Evolutionary conservation across 1,284 basidiomycete genomes (phyloP).

Genomic region (Anthracocystis walkeri): DNA sequence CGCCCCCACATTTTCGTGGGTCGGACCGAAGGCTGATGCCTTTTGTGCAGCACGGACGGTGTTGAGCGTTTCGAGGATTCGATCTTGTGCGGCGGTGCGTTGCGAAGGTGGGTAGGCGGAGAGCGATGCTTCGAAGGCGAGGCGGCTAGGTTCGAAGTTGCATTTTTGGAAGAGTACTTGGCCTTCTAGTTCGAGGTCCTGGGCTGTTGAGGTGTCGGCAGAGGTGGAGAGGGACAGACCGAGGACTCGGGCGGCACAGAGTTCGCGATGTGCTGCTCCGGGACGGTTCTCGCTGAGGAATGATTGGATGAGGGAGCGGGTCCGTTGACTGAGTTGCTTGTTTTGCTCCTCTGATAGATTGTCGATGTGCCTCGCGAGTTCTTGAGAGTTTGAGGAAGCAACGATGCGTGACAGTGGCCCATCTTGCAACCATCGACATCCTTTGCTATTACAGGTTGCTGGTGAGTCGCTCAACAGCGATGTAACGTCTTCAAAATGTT

Average conservation of each 20-base stretch:
- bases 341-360: neutral
- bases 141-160: slow-evolving; percentile 28
- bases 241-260: slow-evolving; percentile 39
- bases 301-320: slow-evolving; percentile 22
- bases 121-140: slow-evolving; percentile 37
- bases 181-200: slow-evolving; percentile 50
- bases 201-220: slow-evolving; percentile 4
- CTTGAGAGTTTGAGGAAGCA: slow-evolving; percentile 3
- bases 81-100: slow-evolving; percentile 27
- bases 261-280: slow-evolving; percentile 51
- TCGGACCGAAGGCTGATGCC: slow-evolving; percentile 41
- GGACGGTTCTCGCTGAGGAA: slow-evolving; percentile 38
- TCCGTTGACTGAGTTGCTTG: slow-evolving; percentile 10
- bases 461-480: slow-evolving; percentile 24
- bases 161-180: slow-evolving; percentile 37
- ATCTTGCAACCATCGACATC: slow-evolving; percentile 57
- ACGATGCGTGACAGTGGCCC: slow-evolving; percentile 44
- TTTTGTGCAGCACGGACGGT: slow-evolving; percentile 36
- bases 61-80: slow-evolving; percentile 36
- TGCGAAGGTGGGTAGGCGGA: slow-evolving; percentile 22
- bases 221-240: slow-evolving; percentile 16
- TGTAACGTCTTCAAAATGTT: slow-evolving; percentile 12
- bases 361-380: neutral
- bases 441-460: slow-evolving; percentile 24
- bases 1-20: slow-evolving; percentile 44